phyloP scores from a whole-genome alignment of 441 rosid species.

The Jatropha podagrica region DNA sequence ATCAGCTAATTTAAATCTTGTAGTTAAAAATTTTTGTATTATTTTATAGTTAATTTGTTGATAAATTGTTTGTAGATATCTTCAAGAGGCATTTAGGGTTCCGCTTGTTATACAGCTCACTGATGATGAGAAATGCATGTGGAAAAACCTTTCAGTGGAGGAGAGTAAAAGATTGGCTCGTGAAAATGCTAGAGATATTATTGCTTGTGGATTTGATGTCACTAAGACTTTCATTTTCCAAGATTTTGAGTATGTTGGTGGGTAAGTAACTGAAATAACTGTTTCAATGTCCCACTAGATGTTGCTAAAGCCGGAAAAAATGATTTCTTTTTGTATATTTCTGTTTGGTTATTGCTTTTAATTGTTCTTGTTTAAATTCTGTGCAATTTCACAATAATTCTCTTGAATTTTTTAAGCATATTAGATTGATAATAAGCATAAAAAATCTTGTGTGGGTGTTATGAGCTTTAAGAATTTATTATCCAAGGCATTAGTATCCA shows the following conservation, averaged over 20 bases:
- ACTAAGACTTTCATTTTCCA: conserved; percentile 84
- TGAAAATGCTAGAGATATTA: conserved; percentile 90
- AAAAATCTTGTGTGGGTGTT: not conserved
- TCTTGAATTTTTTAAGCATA: not conserved
- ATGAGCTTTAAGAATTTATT: not conserved
- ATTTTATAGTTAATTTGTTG: not conserved
- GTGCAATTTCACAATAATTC: not conserved
- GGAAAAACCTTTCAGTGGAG: conserved; percentile 82
- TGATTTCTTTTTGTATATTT: not conserved
- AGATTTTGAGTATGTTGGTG: conserved; percentile 86
- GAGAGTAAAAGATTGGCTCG: conserved; percentile 91
- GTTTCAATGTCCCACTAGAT: not conserved
- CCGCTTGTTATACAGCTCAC: conserved; percentile 95
- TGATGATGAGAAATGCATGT: conserved; percentile 90
- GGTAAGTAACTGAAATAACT: conserved; percentile 43
- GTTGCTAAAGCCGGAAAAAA: not conserved
- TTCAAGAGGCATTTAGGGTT: conserved; percentile 90
- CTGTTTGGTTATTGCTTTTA: not conserved
- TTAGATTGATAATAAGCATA: not conserved
- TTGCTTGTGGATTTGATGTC: conserved; percentile 91
- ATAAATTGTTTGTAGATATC: conserved; percentile 42
- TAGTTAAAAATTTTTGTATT: not conserved
- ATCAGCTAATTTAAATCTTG: too few species aligned
- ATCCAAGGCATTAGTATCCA: not conserved
- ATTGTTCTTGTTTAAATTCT: not conserved